These are phyloP conservation scores for Penicillium sp. DNA, from an alignment of 2,329 filamentous ascomycete species.

Conservation along the genomic window DNA sequence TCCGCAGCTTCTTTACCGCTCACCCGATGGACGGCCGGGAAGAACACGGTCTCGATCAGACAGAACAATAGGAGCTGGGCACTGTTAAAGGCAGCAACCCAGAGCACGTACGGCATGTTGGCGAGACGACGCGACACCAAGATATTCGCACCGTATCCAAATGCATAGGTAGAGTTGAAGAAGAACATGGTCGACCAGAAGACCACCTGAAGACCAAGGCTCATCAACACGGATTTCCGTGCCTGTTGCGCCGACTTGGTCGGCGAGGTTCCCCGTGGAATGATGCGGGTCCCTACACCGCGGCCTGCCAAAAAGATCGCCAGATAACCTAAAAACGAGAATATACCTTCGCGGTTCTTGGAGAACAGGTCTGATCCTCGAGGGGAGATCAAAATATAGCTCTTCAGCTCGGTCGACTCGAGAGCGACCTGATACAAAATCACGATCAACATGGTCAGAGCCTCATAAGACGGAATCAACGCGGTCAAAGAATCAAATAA, in stretches of 20 bases:
- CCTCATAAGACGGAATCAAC: conserved; percentile 72
- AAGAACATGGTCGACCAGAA: conserved; percentile 71
- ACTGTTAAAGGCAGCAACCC: conserved; percentile 89
- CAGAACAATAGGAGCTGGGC: conserved; percentile 78
- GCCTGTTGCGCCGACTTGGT: conserved; percentile 43
- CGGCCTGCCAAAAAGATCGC: conserved; percentile 92
- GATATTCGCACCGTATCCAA: conserved; percentile 64
- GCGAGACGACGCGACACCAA: conserved; percentile 83
- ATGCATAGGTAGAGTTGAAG: conserved; percentile 64
- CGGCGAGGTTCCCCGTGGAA: conserved; percentile 60
- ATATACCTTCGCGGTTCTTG: conserved; percentile 93
- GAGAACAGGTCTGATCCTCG: conserved; percentile 72
- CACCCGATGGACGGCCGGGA: conserved; percentile 67
- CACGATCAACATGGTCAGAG: conserved; percentile 67
- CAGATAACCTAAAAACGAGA: conserved; percentile 89
- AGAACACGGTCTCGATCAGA: conserved; percentile 72
- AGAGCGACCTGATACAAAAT: conserved; percentile 72
- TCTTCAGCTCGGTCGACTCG: conserved; percentile 73
- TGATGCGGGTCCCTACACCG: conserved; percentile 73
- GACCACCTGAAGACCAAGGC: conserved; percentile 62
- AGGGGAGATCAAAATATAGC: conserved; percentile 78
- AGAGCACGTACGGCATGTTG: conserved; percentile 89
- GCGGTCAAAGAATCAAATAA: conserved; percentile 71
- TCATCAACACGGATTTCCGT: conserved; percentile 60
- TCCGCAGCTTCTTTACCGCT: conserved; percentile 56